phyloP scores from a whole-genome alignment of 495 filamentous ascomycete genomes.

The Neurospora sublineolata region DNA sequence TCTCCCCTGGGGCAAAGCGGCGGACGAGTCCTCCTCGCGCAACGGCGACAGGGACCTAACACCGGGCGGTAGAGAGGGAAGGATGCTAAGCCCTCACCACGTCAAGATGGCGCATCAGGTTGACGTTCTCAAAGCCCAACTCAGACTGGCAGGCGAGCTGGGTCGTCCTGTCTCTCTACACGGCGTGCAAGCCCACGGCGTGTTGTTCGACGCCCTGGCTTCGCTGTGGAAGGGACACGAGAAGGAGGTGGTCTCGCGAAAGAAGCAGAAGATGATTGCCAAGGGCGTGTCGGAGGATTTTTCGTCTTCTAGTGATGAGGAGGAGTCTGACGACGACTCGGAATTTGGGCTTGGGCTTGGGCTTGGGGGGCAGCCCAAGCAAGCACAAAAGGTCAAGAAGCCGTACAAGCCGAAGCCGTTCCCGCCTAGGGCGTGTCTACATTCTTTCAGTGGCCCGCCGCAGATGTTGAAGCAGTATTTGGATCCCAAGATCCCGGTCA shows the following conservation, averaged over 20 bases:
- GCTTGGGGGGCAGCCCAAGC: background rate
- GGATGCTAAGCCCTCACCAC: conserved; percentile 57
- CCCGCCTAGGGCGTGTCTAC: conserved; percentile 84
- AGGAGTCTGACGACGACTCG: conserved; percentile 19
- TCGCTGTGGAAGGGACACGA: conserved; percentile 78
- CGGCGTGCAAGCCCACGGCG: conserved; percentile 82
- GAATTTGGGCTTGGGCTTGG: background rate
- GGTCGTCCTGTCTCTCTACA: conserved; percentile 75
- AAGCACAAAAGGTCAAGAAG: background rate
- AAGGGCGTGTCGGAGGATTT: conserved; percentile 34
- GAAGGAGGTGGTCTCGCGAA: conserved; percentile 51
- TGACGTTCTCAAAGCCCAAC: conserved; percentile 62
- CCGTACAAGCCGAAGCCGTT: conserved; percentile 42
- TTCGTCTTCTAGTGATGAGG: conserved; percentile 25
- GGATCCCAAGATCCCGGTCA: conserved; percentile 58
- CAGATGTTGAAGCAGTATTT: conserved; percentile 71
- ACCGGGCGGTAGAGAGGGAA: conserved; percentile 73
- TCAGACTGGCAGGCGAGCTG: conserved; percentile 76
- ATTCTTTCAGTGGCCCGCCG: conserved; percentile 79
- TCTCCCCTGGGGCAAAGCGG: conserved; percentile 45
- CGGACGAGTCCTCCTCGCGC: conserved; percentile 6
- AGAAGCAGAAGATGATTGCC: conserved; percentile 40
- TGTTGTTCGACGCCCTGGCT: conserved; percentile 62
- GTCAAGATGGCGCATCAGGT: conserved; percentile 74
- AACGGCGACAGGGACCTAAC: conserved; percentile 46